These are phyloP conservation scores for Escovopsis sp. DNA, from an alignment of 2,329 filamentous ascomycete genomes.

Conservation along the genomic window DNA sequence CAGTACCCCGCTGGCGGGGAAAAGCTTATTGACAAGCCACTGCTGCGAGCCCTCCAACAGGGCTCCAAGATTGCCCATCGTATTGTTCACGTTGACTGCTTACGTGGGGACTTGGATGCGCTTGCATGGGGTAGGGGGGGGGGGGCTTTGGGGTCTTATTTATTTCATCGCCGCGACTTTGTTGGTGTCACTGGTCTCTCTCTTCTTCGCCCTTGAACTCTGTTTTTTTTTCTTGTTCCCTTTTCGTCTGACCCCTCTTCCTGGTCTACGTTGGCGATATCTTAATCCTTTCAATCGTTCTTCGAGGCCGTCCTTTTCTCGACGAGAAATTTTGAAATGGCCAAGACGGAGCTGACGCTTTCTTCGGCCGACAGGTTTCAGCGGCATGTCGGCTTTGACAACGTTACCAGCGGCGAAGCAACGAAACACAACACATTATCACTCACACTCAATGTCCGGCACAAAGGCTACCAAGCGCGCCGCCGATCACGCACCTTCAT, in stretches of 20 bases:
- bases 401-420: slow-evolving; percentile 40
- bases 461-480: slow-evolving; percentile 70
- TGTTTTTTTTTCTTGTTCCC: background rate
- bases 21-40: background rate
- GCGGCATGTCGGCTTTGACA: slow-evolving; percentile 46
- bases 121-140: too few relatives aligned
- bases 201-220: background rate
- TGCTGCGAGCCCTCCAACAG: background rate
- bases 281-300: background rate
- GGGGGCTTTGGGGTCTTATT: background rate
- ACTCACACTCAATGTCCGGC: slow-evolving; percentile 71
- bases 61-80: too few relatives aligned
- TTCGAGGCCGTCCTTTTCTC: background rate
- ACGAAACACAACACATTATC: slow-evolving; percentile 49
- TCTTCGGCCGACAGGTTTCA: slow-evolving; percentile 35
- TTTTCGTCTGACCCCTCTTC: too few relatives aligned
- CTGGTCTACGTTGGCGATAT: too few relatives aligned
- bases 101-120: too few relatives aligned
- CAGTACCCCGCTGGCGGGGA: background rate
- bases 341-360: slow-evolving; percentile 31
- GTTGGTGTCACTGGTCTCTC: background rate
- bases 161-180: background rate
- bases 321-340: slow-evolving; percentile 3
- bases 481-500: slow-evolving; percentile 78
- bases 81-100: too few relatives aligned